phyloP scores from a whole-genome alignment of 345 rosid species.

The Camelina neglecta region DNA sequence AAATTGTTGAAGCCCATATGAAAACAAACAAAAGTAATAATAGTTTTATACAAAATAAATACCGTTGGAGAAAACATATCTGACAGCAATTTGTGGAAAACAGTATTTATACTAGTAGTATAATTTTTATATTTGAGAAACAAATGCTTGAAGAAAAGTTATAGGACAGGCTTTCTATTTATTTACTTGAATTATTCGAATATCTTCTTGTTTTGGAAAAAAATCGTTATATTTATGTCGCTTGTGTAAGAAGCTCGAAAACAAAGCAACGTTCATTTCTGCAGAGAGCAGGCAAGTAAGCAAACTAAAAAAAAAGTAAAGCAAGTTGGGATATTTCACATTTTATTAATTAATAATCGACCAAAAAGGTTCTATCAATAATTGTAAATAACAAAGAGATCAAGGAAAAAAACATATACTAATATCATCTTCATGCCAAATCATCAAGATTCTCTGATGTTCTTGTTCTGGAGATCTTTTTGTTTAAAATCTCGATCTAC shows the following conservation, averaged over 20 bases:
- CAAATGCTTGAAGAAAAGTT: conserved; percentile 3
- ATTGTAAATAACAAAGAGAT: not conserved
- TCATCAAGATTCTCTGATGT: conserved; percentile 40
- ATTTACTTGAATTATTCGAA: not conserved
- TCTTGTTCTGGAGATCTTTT: conserved; percentile 30
- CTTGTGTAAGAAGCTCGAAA: conserved; percentile 36
- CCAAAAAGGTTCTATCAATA: not conserved
- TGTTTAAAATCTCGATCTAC: conserved; percentile 7
- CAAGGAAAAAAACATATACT: not conserved
- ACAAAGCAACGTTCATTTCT: conserved; percentile 67
- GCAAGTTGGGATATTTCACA: conserved; percentile 35
- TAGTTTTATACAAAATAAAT: conserved; percentile 20
- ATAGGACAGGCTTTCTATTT: conserved; percentile 16
- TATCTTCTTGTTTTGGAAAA: not conserved
- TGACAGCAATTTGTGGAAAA: not conserved
- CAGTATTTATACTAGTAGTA: too few relatives aligned
- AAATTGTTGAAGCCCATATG: conserved; percentile 6
- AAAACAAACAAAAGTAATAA: conserved; percentile 15
- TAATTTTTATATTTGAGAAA: conserved; percentile 3
- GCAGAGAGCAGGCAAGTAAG: conserved; percentile 43
- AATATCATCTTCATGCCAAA: conserved; percentile 10
- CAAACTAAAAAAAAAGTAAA: conserved; percentile 19
- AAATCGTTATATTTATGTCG: conserved; percentile 4
- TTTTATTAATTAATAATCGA: not conserved
- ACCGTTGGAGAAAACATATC: conserved; percentile 37